Conservation (phyloP, 306 rosid genomes). For the Chamaecrista fasciculata region DNA sequence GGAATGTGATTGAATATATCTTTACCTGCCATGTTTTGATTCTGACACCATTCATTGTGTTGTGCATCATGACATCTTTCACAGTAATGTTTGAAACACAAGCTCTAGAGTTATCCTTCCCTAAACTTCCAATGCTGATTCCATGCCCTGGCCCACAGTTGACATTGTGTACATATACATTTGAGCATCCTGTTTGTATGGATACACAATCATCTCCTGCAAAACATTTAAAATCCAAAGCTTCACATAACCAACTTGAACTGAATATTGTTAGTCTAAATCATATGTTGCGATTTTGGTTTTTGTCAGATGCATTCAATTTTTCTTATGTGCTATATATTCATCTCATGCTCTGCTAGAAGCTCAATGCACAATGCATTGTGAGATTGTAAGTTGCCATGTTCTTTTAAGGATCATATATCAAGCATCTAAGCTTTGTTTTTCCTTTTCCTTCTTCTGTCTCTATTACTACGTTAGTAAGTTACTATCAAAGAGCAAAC, state of each 20-base stretch:
- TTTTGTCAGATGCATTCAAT: conserved; percentile 2
- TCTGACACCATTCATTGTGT: conserved; percentile 93
- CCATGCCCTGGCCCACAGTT: conserved; percentile 99
- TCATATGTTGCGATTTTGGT: background rate
- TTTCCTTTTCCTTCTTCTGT: conserved; percentile 13
- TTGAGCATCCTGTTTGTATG: conserved; percentile 93
- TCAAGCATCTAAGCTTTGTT: background rate
- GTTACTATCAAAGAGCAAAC: background rate
- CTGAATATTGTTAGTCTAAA: background rate
- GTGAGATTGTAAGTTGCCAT: conserved; percentile 32
- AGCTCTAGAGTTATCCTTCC: conserved; percentile 81
- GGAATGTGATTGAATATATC: background rate
- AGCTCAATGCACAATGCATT: no score
- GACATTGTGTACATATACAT: conserved; percentile 78
- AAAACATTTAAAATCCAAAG: conserved; percentile 22
- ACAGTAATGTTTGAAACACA: conserved; percentile 94
- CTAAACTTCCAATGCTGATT: conserved; percentile 95
- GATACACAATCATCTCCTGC: conserved; percentile 96
- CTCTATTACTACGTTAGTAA: background rate
- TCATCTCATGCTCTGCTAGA: background rate
- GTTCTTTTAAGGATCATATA: conserved; percentile 20
- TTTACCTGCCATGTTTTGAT: conserved; percentile 99
- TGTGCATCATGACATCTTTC: conserved; percentile 75
- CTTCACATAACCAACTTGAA: conserved; percentile 22
- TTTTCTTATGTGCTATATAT: background rate